Conservation (phyloP, 2,329 filamentous ascomycete species). For the Sclerotinia borealis region DNA sequence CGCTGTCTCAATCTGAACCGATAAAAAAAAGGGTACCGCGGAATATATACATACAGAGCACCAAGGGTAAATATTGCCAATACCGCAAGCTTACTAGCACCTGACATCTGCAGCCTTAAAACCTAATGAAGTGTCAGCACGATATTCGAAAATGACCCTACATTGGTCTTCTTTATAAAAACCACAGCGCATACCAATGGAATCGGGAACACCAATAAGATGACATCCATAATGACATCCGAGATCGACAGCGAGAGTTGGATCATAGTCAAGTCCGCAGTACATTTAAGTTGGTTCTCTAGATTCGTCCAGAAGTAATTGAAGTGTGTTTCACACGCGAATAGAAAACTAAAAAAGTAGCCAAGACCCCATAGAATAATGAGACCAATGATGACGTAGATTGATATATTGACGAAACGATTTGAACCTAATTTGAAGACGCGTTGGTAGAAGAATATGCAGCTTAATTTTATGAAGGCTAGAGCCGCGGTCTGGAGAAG, state of each 20-base stretch:
- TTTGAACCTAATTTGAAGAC: background rate
- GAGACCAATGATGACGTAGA: background rate
- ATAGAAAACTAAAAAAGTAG: conserved; percentile 1
- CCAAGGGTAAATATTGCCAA: background rate
- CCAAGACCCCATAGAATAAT: background rate
- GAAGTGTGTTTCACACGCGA: background rate
- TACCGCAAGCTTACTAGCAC: background rate
- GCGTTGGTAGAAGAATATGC: background rate
- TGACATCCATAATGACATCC: background rate
- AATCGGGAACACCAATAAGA: background rate
- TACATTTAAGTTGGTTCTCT: background rate
- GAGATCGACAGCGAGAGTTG: background rate
- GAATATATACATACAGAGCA: background rate
- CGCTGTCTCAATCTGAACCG: background rate
- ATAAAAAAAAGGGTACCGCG: background rate
- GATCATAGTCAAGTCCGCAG: background rate
- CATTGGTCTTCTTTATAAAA: background rate
- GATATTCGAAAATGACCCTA: background rate
- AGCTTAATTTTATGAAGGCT: background rate
- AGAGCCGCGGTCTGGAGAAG: background rate
- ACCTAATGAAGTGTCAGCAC: background rate
- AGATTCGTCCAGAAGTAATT: background rate
- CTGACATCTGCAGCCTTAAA: background rate
- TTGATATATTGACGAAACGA: background rate
- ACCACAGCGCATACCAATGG: background rate